These are phyloP conservation scores for Aspergillus baeticus DNA, from an alignment of 495 filamentous ascomycete species.

Conservation along the genomic window DNA sequence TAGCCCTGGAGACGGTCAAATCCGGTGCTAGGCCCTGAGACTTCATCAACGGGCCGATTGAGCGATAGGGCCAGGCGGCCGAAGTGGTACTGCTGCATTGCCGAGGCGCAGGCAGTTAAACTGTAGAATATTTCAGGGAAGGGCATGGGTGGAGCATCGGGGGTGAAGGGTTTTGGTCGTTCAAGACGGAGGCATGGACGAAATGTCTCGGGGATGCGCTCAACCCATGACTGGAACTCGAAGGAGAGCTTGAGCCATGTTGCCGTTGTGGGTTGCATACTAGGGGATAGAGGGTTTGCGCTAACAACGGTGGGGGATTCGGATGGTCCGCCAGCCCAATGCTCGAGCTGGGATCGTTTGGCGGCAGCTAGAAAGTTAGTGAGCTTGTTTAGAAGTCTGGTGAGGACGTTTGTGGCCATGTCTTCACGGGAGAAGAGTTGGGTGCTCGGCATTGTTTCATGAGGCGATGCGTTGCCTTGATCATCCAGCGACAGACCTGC, in stretches of 20 bases:
- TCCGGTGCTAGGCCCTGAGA: slow-evolving; percentile 36
- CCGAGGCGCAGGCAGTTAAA: slow-evolving; percentile 32
- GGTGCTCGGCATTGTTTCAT: background rate
- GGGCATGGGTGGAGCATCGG: slow-evolving; percentile 24
- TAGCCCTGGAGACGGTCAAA: slow-evolving; percentile 43
- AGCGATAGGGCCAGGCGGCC: slow-evolving; percentile 38
- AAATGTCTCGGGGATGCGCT: slow-evolving; percentile 41
- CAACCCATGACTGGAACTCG: slow-evolving; percentile 43
- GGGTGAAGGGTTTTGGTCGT: slow-evolving; percentile 31
- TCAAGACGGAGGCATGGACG: slow-evolving; percentile 39
- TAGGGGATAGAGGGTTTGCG: slow-evolving; percentile 10
- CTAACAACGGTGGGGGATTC: too few relatives aligned
- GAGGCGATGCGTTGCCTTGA: slow-evolving; percentile 19
- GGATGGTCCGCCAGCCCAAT: slow-evolving; percentile 30
- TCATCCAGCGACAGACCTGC: slow-evolving; percentile 37
- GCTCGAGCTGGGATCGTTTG: slow-evolving; percentile 35
- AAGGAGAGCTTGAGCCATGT: slow-evolving; percentile 40
- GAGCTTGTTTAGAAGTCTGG: slow-evolving; percentile 38
- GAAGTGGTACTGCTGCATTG: slow-evolving; percentile 46
- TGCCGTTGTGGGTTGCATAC: slow-evolving; percentile 24
- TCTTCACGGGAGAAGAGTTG: slow-evolving; percentile 27
- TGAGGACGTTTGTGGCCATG: slow-evolving; percentile 34
- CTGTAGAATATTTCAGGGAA: slow-evolving; percentile 42
- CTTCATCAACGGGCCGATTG: slow-evolving; percentile 35
- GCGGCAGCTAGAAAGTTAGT: slow-evolving; percentile 39